Evolutionary conservation across 805 yeast genomes (phyloP).

Genomic region (Cyberlindnera veronae): DNA sequence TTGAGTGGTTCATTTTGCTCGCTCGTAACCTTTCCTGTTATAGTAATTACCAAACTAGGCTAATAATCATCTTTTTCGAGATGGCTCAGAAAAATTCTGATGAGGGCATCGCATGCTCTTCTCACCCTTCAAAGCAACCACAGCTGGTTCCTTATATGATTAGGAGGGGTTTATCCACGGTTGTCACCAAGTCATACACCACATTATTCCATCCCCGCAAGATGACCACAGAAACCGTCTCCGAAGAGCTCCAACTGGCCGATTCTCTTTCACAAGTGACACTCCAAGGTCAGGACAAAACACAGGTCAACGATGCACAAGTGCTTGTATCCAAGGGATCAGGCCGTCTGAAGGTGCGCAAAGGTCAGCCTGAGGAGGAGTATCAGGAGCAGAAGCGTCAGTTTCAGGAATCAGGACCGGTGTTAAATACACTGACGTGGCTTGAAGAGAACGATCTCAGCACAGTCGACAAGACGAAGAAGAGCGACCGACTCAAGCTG

Average conservation of each 20-base stretch:
- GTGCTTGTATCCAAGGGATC: slow-evolving; percentile 43
- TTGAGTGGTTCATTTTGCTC: too few relatives aligned
- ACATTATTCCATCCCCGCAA: background rate
- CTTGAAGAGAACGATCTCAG: slow-evolving; percentile 32
- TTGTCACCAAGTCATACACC: background rate
- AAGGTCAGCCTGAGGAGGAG: slow-evolving; percentile 68
- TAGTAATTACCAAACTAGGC: too few relatives aligned
- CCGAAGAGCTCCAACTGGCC: background rate
- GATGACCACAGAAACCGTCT: background rate
- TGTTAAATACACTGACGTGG: slow-evolving; percentile 44
- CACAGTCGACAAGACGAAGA: slow-evolving; percentile 34
- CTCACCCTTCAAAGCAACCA: too few relatives aligned
- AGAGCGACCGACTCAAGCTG: slow-evolving; percentile 52
- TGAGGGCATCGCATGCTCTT: too few relatives aligned
- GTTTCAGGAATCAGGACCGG: slow-evolving; percentile 57
- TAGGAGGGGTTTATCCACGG: too few relatives aligned
- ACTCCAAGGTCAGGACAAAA: slow-evolving; percentile 16
- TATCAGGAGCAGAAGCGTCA: slow-evolving; percentile 48
- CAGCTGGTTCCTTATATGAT: too few relatives aligned
- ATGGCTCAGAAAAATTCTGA: too few relatives aligned
- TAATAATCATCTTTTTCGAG: too few relatives aligned
- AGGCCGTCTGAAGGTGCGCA: slow-evolving; percentile 50
- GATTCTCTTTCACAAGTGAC: slow-evolving; percentile 1
- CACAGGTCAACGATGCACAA: slow-evolving; percentile 31
- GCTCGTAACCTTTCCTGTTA: too few relatives aligned